These are phyloP conservation scores for Oryza coarctata DNA, from an alignment of 176 grass and related monocot genomes.

Conservation along the genomic window DNA sequence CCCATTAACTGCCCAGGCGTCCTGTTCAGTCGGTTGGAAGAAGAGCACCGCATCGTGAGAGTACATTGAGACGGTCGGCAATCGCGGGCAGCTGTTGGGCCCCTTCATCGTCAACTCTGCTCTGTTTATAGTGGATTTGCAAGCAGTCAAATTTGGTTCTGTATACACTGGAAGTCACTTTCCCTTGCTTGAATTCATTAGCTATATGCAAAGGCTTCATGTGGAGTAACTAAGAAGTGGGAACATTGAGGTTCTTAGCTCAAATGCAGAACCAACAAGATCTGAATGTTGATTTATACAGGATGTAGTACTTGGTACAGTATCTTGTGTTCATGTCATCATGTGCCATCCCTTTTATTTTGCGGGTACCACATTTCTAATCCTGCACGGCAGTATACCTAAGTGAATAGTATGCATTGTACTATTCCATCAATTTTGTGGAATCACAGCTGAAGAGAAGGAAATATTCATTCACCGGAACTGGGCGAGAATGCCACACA, in stretches of 20 bases:
- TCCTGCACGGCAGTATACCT: background rate
- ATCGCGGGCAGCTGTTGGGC: too few species aligned
- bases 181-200: background rate
- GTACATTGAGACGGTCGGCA: too few species aligned
- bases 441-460: background rate
- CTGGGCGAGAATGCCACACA: background rate
- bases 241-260: background rate
- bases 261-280: background rate
- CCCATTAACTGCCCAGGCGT: too few species aligned
- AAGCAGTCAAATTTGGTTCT: background rate
- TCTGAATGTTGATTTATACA: background rate
- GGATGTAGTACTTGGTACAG: background rate
- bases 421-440: background rate
- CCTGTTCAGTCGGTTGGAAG: too few species aligned
- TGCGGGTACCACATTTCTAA: background rate
- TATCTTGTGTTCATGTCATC: background rate
- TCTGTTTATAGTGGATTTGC: too few species aligned
- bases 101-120: too few species aligned
- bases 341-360: too few species aligned
- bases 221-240: background rate
- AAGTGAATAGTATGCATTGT: too few species aligned
- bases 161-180: background rate
- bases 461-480: background rate
- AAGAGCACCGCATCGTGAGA: too few species aligned
- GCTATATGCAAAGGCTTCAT: too few species aligned